Conservation (phyloP, 768 basidiomycete species). For the Megacollybia marginata region DNA sequence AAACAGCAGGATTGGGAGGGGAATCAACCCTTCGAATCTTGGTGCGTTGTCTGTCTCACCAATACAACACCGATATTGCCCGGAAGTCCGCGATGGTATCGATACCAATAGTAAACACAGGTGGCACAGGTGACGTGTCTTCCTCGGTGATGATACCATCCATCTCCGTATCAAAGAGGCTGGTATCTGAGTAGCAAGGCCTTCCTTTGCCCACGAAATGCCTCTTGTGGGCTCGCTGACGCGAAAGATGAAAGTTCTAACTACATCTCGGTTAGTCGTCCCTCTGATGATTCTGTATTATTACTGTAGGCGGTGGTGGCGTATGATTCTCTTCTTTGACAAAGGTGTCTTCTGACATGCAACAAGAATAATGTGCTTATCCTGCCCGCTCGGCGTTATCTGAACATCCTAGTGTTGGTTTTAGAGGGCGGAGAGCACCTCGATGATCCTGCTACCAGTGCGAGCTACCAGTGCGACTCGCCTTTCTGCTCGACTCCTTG, state of each 20-base stretch:
- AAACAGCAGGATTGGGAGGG: too few relatives aligned
- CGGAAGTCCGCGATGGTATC: too few relatives aligned
- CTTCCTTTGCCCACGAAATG: background rate
- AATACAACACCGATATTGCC: too few relatives aligned
- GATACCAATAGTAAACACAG: too few relatives aligned
- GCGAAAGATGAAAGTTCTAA: background rate
- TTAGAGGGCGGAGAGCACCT: conserved; percentile 13
- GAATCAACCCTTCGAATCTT: too few relatives aligned
- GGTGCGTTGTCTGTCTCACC: too few relatives aligned
- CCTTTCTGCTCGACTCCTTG: background rate
- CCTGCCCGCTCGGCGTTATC: conserved; percentile 30
- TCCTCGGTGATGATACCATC: too few relatives aligned
- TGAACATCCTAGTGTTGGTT: conserved; percentile 23
- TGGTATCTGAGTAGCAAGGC: too few relatives aligned
- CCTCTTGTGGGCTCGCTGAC: background rate
- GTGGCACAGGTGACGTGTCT: too few relatives aligned
- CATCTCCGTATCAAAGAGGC: too few relatives aligned
- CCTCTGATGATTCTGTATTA: background rate
- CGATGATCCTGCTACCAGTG: conserved; percentile 1
- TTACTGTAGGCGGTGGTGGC: background rate
- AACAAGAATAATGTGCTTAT: conserved; percentile 24
- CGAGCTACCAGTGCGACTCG: background rate
- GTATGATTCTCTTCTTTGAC: background rate
- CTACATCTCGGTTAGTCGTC: background rate
- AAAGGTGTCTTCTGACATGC: background rate